Base-by-base conservation (phyloP, 345 rosid genomes). In the Hirschfeldia incana region DNA sequence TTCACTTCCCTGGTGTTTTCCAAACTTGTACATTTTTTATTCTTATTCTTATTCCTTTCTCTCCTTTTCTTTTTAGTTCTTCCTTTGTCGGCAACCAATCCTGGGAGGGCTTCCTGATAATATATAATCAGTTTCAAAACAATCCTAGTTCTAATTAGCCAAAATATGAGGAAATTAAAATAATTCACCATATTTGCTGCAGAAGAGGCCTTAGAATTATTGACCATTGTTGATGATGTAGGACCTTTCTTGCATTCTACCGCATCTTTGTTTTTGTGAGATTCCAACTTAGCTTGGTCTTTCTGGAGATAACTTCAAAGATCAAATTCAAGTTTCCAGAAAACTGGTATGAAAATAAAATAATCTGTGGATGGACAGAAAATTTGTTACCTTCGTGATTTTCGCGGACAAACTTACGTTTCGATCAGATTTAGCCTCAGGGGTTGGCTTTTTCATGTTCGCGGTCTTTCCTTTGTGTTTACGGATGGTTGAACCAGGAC, bases 11-110 rank as follows among this genome's bases (percentile, higher is more conserved):
- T 70, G 9, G 87, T 62, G 78, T 49, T 65, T 44, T 77, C 86
- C 60, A 73, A 65, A 78, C 75, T 67, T 70, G 88, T 65, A 66
- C 57, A 83, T 82, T 80, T 89, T 79, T 84, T 92, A 68, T 65
- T 87, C 85, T 84, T 94, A 72, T 81, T 90, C 81, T 84, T 94
- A 72, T 81, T 90, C 81, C 84, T 94, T 80, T 82, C 91, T 73
- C 82, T 86, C 88, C 79, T 89, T 83, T 87, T 88, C 73, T 84
- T 82, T 70, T 85, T 74, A 79, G 76, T 79, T 79, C 73, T 82
- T 63, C 83, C 87, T 81, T 85, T 91, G 73, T 84, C 86, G 76
- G 80, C 81, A 79, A 78, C 84, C 79, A 62, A 49, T 49, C 79
- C 87, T 79, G 83, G 87, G 67, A 77, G 84, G 79, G 84, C 87